Conservation (phyloP, 768 basidiomycete species). For the Lentinula guzmanii region DNA sequence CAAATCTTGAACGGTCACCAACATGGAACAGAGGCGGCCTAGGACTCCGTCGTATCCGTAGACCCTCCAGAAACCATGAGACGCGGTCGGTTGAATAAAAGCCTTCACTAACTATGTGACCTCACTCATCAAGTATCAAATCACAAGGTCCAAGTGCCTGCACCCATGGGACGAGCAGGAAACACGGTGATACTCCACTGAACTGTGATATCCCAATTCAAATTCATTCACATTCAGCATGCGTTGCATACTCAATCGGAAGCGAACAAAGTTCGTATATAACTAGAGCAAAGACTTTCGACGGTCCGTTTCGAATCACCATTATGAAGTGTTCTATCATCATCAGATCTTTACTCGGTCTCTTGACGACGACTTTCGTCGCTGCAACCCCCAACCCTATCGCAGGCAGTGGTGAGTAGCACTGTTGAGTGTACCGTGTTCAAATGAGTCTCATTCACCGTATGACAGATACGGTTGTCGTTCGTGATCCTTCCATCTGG, state of each 20-base stretch:
- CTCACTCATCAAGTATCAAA: background rate
- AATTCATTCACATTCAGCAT: background rate
- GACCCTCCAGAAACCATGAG: too few relatives aligned
- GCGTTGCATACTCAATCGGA: background rate
- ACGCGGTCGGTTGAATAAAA: too few relatives aligned
- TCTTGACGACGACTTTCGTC: background rate
- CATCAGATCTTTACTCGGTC: background rate
- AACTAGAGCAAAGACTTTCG: background rate
- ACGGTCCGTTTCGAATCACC: background rate
- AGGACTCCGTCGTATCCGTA: too few relatives aligned
- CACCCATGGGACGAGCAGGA: background rate
- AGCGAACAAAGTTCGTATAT: background rate
- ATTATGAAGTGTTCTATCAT: background rate
- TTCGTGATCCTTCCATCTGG: slow-evolving; percentile 3
- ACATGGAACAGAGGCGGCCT: too few relatives aligned
- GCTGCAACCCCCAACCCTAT: background rate
- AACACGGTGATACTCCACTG: background rate
- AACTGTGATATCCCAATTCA: background rate
- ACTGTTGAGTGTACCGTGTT: background rate
- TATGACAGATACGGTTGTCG: background rate
- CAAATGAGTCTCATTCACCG: background rate
- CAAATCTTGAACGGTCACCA: too few relatives aligned
- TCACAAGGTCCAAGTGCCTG: background rate
- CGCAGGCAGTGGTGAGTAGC: background rate
- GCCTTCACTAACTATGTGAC: too few relatives aligned